Evolutionary conservation across 2,329 filamentous ascomycete genomes (phyloP).

Genomic region (Balansia obtecta): DNA sequence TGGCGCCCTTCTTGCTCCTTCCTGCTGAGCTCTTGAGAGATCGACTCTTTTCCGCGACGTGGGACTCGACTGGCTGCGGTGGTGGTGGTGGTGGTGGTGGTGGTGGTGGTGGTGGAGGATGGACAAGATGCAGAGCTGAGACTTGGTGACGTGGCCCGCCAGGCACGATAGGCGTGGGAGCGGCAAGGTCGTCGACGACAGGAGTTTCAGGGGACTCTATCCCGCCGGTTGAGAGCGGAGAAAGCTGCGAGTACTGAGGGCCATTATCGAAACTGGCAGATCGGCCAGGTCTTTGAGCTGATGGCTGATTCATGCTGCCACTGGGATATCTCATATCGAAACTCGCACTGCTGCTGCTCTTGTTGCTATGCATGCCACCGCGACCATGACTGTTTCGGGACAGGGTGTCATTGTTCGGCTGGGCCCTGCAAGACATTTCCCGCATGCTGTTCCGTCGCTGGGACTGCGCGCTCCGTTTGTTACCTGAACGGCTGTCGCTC

Average conservation of each 20-base stretch:
- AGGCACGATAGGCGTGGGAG: conserved; percentile 75
- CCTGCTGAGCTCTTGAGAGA: conserved; percentile 39
- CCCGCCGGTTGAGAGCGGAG: conserved; percentile 27
- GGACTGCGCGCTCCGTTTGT: conserved; percentile 43
- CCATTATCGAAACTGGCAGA: conserved; percentile 68
- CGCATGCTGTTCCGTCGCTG: conserved; percentile 52
- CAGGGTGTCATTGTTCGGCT: conserved; percentile 23
- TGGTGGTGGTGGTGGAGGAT: conserved; percentile 28
- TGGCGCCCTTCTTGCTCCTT: conserved; percentile 17
- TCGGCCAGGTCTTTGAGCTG: conserved; percentile 39
- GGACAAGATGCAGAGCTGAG: conserved; percentile 19
- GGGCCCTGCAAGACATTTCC: conserved; percentile 26
- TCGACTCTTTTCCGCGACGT: conserved; percentile 33
- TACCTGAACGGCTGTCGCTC: conserved; percentile 73
- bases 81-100: too few relatives aligned
- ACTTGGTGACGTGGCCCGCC: conserved; percentile 54
- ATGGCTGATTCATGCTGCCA: conserved; percentile 48
- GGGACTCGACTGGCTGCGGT: conserved; percentile 25
- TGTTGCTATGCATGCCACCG: conserved; percentile 53
- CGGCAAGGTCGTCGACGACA: conserved; percentile 57
- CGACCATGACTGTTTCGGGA: conserved; percentile 34
- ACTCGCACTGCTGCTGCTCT: conserved; percentile 59
- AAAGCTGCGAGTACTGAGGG: conserved; percentile 11
- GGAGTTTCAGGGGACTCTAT: conserved; percentile 37
- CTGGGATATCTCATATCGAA: conserved; percentile 48